Evolutionary conservation across 768 basidiomycete genomes (phyloP), one percentile per base, ranked within the genome.

Genomic region (Pleurotus platypus): DNA sequence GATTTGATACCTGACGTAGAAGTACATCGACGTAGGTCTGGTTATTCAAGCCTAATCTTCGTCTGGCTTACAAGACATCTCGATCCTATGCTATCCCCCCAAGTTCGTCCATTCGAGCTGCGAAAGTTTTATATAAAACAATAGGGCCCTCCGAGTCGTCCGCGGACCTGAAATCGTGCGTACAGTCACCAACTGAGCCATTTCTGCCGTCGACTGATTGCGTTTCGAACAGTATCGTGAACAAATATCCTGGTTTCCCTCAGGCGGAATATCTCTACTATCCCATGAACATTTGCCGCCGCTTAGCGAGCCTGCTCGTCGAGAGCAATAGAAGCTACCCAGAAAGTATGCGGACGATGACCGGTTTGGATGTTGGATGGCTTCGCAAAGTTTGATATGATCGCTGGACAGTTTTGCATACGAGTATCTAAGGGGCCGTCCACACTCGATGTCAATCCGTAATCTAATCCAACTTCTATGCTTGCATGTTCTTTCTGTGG

Each of bases 11-110:
- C 30, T 35, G 30, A 35, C 30, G 2, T 8, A 8, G 30, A 9
- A 35, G 2, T 11, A 11, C 30, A 11, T 3, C 30, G 11, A 9
- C 50, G 15, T 65, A 95, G 94, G 78, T 98, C 18, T 98, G 96
- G 95, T 67, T 98, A 18, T 97, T 98, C 80, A 97, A 95, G 69
- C 94, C 94, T 0, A 86, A 79, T 60, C 84, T 98, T 62, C 83
- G 82, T 9, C 70, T 98, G 12, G 84, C 93, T 1, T 95, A 93
- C 67, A 79, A 82, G 46, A 77, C 82, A 7, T 70, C 80, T 5
- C 70, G 72, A 9, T 74, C 81, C 15, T 83, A 81, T 55, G 68
- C 80, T 5, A 76, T 92, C 18, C 81, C 87, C 6, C 83, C 84
- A 67, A 78, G 74, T 48, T 85, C 79, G 5, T 82, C 83, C 4